phyloP scores from a whole-genome alignment of 2,329 filamentous ascomycete genomes.

The Acrodontium crateriforme region DNA sequence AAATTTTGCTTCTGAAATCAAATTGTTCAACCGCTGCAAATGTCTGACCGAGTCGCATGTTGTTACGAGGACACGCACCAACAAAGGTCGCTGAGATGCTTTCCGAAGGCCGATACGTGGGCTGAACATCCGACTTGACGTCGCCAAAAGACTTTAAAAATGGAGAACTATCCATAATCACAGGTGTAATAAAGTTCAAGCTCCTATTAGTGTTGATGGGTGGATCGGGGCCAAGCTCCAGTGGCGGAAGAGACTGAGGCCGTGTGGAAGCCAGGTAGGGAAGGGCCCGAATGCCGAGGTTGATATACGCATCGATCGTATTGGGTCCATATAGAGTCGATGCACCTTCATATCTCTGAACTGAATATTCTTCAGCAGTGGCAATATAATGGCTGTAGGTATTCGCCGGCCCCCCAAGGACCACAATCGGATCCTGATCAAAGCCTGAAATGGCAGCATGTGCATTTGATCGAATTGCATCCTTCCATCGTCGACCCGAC shows the following conservation, averaged over 20 bases:
- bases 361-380: conserved; percentile 64
- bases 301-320: conserved; percentile 76
- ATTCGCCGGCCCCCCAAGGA: conserved; percentile 80
- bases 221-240: conserved; percentile 43
- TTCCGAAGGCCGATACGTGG: conserved; percentile 40
- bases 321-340: conserved; percentile 77
- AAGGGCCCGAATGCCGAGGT: conserved; percentile 62
- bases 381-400: conserved; percentile 75
- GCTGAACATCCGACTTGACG: conserved; percentile 42
- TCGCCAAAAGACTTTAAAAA: conserved; percentile 57
- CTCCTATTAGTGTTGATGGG: conserved; percentile 68
- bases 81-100: conserved; percentile 57
- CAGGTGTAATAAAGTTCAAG: conserved; percentile 65
- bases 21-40: conserved; percentile 63
- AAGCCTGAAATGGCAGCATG: conserved; percentile 8
- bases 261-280: conserved; percentile 44
- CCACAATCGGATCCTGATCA: conserved; percentile 50
- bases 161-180: conserved; percentile 58
- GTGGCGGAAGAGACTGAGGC: conserved; percentile 22
- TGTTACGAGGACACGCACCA: conserved; percentile 81
- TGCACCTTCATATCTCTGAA: conserved; percentile 91
- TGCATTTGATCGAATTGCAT: conserved; percentile 47
- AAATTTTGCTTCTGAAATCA: conserved; percentile 31
- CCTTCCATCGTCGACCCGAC: conserved; percentile 76
- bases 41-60: conserved; percentile 63